A percentile compares a stretch with the other conserved stretches of the same genome.
These are phyloP conservation scores for Cyclotella choctawhatcheeana DNA, from an alignment of 108 stramenopile genomes.

Conservation along the genomic window DNA sequence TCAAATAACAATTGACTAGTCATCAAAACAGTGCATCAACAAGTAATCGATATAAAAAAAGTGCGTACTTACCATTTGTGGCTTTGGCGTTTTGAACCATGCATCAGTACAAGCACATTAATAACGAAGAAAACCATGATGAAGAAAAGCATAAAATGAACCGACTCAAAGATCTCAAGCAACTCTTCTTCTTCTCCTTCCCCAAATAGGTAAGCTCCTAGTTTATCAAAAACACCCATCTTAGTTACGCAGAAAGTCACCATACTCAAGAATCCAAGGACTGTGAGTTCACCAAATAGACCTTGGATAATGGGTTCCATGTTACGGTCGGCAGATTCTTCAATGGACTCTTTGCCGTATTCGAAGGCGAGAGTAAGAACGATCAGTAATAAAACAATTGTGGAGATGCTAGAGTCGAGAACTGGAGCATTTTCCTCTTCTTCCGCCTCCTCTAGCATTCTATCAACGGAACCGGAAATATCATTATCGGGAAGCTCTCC, in stretches of 20 bases:
- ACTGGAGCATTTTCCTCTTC: not conserved
- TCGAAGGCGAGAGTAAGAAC: not conserved
- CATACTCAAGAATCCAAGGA: not conserved
- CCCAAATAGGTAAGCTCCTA: not conserved
- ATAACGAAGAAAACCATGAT: not conserved
- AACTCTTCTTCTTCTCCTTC: not conserved
- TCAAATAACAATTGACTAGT: no score
- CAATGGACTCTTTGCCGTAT: not conserved
- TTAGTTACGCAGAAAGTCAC: not conserved
- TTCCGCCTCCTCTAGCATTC: not conserved
- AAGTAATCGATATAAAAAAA: no score
- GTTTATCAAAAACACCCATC: not conserved
- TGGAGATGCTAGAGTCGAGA: not conserved
- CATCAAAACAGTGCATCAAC: no score
- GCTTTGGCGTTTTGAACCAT: not conserved
- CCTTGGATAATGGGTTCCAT: not conserved
- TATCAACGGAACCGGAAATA: no score
- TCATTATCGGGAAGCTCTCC: no score
- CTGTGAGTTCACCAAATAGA: not conserved
- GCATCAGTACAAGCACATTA: not conserved
- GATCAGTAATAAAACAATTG: not conserved
- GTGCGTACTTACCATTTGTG: no score
- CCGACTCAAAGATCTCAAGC: not conserved
- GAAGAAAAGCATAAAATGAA: not conserved
- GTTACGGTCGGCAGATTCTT: not conserved